Evolutionary conservation across 805 yeast species (phyloP).

Genomic region (Hanseniaspora meyeri): DNA sequence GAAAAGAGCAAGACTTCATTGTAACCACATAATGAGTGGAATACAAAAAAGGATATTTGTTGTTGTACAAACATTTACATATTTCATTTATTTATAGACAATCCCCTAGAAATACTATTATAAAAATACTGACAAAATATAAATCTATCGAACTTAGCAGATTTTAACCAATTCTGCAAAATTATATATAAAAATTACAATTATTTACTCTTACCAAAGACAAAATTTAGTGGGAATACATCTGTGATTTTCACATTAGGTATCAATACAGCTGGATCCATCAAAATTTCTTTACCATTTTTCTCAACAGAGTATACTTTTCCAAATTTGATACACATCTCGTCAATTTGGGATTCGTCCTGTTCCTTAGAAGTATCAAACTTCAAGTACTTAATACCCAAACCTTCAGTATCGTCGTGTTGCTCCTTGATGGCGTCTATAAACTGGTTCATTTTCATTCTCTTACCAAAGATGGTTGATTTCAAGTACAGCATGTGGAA

Average conservation of each 20-base stretch:
- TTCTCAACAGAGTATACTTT: conserved; percentile 48
- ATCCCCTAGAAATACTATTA: too few relatives aligned
- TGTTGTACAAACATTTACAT: too few relatives aligned
- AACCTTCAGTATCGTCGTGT: conserved; percentile 44
- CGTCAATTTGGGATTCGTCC: conserved; percentile 35
- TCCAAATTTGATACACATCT: conserved; percentile 43
- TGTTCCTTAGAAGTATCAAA: conserved; percentile 32
- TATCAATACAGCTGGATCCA: conserved; percentile 15
- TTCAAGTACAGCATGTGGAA: conserved; percentile 49
- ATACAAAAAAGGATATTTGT: too few relatives aligned
- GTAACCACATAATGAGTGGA: too few relatives aligned
- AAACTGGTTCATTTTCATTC: conserved; percentile 41
- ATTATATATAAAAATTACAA: too few relatives aligned
- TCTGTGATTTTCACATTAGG: neutral
- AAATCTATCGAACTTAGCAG: too few relatives aligned
- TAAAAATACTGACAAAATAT: too few relatives aligned
- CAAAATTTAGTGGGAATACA: conserved; percentile 14
- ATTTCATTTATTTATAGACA: too few relatives aligned
- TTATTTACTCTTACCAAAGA: neutral
- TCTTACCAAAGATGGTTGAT: conserved; percentile 45
- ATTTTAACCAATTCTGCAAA: too few relatives aligned
- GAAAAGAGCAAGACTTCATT: too few relatives aligned
- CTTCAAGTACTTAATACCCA: conserved; percentile 36
- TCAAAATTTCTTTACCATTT: conserved; percentile 30
- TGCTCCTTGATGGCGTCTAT: conserved; percentile 39